A percentile compares a stretch with the other conserved stretches of the same genome.
Conservation (phyloP, 2,329 filamentous ascomycete genomes). For the Clonostachys chloroleuca region DNA sequence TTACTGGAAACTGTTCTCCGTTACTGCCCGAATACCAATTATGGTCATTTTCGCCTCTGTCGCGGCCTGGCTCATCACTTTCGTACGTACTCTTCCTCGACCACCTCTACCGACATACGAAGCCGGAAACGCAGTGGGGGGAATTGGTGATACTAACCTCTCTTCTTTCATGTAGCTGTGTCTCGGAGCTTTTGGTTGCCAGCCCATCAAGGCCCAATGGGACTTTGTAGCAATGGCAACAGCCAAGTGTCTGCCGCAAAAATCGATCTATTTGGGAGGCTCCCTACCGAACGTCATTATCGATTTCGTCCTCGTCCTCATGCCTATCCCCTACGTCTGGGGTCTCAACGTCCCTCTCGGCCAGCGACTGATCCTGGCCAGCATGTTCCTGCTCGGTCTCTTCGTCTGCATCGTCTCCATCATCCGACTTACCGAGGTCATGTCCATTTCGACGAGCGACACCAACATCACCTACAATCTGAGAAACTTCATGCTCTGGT, state of each 20-base stretch:
- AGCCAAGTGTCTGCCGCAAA: constrained; percentile 1
- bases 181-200: constrained; percentile 1
- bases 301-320: constrained; percentile 35
- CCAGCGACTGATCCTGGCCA: constrained; percentile 27
- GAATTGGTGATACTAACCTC: neutral
- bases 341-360: constrained; percentile 29
- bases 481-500: constrained; percentile 14
- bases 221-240: neutral
- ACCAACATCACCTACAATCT: neutral
- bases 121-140: neutral
- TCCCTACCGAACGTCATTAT: constrained; percentile 22
- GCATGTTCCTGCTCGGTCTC: constrained; percentile 30
- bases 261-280: neutral
- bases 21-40: neutral
- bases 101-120: neutral
- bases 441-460: neutral
- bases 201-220: neutral
- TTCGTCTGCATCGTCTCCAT: constrained; percentile 21
- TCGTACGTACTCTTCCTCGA: neutral
- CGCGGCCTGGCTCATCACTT: neutral
- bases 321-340: constrained; percentile 39
- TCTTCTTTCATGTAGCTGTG: neutral
- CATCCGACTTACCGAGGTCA: constrained; percentile 17
- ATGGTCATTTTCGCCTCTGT: neutral
- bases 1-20: neutral